Evolutionary conservation across 805 yeast species (phyloP).

Genomic region (Candida vartiovaarae): DNA sequence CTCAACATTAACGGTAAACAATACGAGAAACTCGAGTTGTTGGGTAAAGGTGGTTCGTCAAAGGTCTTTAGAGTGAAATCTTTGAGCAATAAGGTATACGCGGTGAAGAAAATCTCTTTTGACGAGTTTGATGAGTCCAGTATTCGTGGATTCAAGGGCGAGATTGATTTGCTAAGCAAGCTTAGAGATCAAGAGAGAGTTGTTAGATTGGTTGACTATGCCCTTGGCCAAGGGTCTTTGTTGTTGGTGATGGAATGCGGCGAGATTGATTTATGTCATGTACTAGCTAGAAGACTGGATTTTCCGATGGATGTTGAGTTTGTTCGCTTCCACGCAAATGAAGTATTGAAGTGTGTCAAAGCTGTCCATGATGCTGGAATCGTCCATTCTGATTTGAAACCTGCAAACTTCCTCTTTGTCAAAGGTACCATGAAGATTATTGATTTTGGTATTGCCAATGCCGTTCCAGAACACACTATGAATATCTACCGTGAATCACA

Average conservation of each 20-base stretch:
- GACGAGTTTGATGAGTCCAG: conserved; percentile 76
- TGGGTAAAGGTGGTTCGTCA: conserved; percentile 91
- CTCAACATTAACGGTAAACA: conserved; percentile 48
- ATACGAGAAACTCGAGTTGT: conserved; percentile 67
- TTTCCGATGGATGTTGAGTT: conserved; percentile 60
- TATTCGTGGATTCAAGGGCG: conserved; percentile 79
- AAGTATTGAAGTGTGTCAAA: conserved; percentile 71
- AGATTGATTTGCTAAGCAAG: conserved; percentile 64
- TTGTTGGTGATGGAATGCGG: conserved; percentile 91
- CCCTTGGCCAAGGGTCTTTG: conserved; percentile 56
- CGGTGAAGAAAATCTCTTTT: conserved; percentile 74
- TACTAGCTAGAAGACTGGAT: conserved; percentile 49
- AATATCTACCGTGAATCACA: conserved; percentile 86
- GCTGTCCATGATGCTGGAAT: conserved; percentile 86
- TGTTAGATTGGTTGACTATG: conserved; percentile 68
- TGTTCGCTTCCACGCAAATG: conserved; percentile 72
- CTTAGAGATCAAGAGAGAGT: conserved; percentile 62
- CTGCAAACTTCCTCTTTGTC: conserved; percentile 71
- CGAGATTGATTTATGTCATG: conserved; percentile 81
- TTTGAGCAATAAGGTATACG: conserved; percentile 52
- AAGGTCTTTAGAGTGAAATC: conserved; percentile 77
- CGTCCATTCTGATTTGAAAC: conserved; percentile 75
- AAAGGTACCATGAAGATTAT: conserved; percentile 80
- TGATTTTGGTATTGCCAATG: conserved; percentile 95
- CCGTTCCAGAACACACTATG: conserved; percentile 86